A percentile compares a stretch with the other conserved stretches of the same genome.
Conservation (phyloP, 140 eudicot species). For the Senecio squalidus region DNA sequence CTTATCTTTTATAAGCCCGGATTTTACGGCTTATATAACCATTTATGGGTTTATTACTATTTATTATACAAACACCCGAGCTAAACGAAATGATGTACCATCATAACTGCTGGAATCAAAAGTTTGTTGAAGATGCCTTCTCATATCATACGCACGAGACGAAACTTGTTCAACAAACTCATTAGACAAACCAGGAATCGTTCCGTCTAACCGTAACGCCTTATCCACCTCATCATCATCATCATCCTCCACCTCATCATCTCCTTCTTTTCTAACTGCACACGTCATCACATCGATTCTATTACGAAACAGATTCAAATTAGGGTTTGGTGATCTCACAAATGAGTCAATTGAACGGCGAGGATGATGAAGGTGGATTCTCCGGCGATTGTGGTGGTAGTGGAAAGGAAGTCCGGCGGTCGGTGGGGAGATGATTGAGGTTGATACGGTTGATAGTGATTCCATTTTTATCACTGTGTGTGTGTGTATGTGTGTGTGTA, state of each 20-base stretch:
- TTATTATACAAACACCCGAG: too few relatives aligned
- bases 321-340: slow-evolving; percentile 10
- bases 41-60: too few relatives aligned
- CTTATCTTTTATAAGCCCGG: too few relatives aligned
- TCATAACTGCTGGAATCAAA: slow-evolving; percentile 88
- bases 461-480: slow-evolving; percentile 37
- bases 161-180: slow-evolving; percentile 87
- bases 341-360: slow-evolving; percentile 14
- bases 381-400: slow-evolving; percentile 57
- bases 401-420: slow-evolving; percentile 31
- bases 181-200: slow-evolving; percentile 76
- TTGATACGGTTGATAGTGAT: slow-evolving; percentile 72
- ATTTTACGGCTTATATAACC: too few relatives aligned
- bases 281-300: slow-evolving; percentile 21
- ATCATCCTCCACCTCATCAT: slow-evolving; percentile 27
- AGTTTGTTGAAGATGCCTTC: slow-evolving; percentile 78
- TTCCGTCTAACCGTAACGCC: slow-evolving; percentile 87
- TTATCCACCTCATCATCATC: slow-evolving; percentile 61
- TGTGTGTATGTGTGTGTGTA: not conserved
- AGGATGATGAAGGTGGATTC: slow-evolving; percentile 18
- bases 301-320: slow-evolving; percentile 13
- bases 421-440: slow-evolving; percentile 53
- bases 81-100: slow-evolving; percentile 32
- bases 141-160: slow-evolving; percentile 96
- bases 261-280: slow-evolving; percentile 21